Evolutionary conservation across 2,329 filamentous ascomycete species (phyloP), one percentile per base, ranked within the genome.

Genomic region (Talaromyces sp.): DNA sequence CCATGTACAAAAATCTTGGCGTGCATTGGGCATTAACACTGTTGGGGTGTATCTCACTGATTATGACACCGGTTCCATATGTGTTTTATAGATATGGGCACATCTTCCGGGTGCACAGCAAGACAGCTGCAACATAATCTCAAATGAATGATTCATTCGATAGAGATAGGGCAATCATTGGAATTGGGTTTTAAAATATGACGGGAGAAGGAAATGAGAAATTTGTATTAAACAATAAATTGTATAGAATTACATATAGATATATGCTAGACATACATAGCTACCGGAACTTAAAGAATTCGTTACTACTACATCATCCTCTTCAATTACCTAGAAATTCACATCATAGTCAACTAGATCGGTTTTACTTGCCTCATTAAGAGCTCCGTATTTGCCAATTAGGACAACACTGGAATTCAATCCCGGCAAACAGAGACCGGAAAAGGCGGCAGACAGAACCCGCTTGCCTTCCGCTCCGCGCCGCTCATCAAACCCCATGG

Each of bases 1-100:
- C 67, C 32, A 67, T 90, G 76, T 89, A 86, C 68, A 78, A 83
- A 51, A 83, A 82, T 26, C 72, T 91, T 8, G 86, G 87, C 0
- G 80, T 87, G n/a, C 82, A 80, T 0, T 87, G 85, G 32, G 87
- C 84, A 0, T 80, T 81, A 10, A 85, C 79, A 63, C 81, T 90
- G 6, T 82, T 88, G 10, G 88, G 81, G 0, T 80, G 81, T n/a
- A 71, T 81, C 63, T 73, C 76, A 2, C 67, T 78, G 26, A 66
- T 71, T 24, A 62, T 82, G 59, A 72, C 78, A 51, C 76, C 75
- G 0, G 73, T 79, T 55, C 77, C 78, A 2, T 78, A 74, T 67
- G 53, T 77, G 7, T 73, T 77, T 68, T 86, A 81, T 58, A 62
- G 72, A 0, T 83, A 72, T 60, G 84, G 85, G 7, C 52, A 26